Evolutionary conservation across 2,329 filamentous ascomycete genomes (phyloP), one percentile per base, ranked within the genome.

Genomic region (Talaromyces funiculosus): DNA sequence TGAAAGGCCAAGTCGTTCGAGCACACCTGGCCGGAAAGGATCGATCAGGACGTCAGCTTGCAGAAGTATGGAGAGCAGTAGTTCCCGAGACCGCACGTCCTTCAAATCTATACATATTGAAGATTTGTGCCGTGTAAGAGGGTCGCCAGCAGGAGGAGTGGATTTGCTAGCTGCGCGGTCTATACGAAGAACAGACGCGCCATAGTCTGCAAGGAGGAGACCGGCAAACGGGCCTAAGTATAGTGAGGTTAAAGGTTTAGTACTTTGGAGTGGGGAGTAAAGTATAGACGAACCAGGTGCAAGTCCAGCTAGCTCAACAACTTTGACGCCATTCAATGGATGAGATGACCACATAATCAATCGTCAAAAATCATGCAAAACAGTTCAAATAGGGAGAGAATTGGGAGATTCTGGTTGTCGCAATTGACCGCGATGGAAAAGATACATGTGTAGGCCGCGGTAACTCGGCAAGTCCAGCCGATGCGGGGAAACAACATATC

Each of bases 21-120:
- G 83, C 0, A 97, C 90, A 37, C 92, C 91, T 0, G 93, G 93
- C 0, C 93, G 89, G 79, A 92, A 97, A 0, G 94, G 93, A 73
- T 97, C 94, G 73, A 97, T 94, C 29, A 97, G 75, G 37, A 97
- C 81, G 75, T 97, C 93, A 60, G 86, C 81, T 16, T 78, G 72
- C 16, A 78, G 74, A 37, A 88, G 77, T 1, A 97, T 80, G 3
- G 81, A 78, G 63, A 86, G 86, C 57, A 96, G 75, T 6, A 97
- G 78, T 0, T 81, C 80, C 12, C 86, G 72, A 6, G 90, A 92
- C 0, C 75, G 67, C 0, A 82, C 66, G 0, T 84, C 82, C 71
- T 94, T 95, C 57, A 97, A 82, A 76, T 97, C 84, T 3, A 97
- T 81, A 40, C 86, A 83, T 63, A 97, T 86, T 31, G 90, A 94